These are phyloP conservation scores for Brassica juncea DNA, from an alignment of 345 rosid species.

Conservation along the genomic window DNA sequence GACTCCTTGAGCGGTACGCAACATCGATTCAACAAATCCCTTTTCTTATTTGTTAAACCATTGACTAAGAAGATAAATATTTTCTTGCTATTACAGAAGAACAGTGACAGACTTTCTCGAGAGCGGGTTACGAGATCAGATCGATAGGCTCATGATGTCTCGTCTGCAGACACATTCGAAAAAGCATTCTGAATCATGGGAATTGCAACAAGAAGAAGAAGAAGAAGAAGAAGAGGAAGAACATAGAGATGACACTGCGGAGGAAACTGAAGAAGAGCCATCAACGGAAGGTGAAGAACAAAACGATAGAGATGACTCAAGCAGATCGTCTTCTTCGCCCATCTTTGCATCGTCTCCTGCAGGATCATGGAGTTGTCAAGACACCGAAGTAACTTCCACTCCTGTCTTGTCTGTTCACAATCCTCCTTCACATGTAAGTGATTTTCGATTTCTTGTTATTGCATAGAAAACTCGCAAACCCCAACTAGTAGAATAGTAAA, in stretches of 20 bases:
- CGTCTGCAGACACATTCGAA: conserved; percentile 51
- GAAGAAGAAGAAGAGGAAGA: conserved; percentile 15
- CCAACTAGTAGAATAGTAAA: not conserved
- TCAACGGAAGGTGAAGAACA: conserved; percentile 30
- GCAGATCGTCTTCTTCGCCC: conserved; percentile 44
- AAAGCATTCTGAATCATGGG: conserved; percentile 33
- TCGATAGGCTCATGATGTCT: conserved; percentile 63
- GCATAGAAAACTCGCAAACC: not conserved
- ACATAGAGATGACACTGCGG: conserved; percentile 19
- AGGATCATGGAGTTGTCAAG: conserved; percentile 60
- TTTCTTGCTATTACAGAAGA: conserved; percentile 48
- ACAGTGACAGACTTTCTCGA: conserved; percentile 71
- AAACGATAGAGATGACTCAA: conserved; percentile 35
- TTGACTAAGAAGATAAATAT: not conserved
- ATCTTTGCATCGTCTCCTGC: conserved; percentile 38
- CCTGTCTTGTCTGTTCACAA: conserved; percentile 16
- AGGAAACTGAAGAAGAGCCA: conserved; percentile 11
- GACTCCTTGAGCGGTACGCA: conserved; percentile 73
- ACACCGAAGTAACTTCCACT: conserved; percentile 45
- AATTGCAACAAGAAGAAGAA: conserved; percentile 18
- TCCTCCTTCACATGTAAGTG: conserved; percentile 32
- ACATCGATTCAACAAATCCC: not conserved
- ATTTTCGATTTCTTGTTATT: not conserved
- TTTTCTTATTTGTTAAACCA: not conserved
- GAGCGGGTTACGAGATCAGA: conserved; percentile 70